A percentile compares a stretch with the other conserved stretches of the same genome.
Evolutionary conservation across 805 yeast species (phyloP).

Genomic region (Brettanomyces nanus): DNA sequence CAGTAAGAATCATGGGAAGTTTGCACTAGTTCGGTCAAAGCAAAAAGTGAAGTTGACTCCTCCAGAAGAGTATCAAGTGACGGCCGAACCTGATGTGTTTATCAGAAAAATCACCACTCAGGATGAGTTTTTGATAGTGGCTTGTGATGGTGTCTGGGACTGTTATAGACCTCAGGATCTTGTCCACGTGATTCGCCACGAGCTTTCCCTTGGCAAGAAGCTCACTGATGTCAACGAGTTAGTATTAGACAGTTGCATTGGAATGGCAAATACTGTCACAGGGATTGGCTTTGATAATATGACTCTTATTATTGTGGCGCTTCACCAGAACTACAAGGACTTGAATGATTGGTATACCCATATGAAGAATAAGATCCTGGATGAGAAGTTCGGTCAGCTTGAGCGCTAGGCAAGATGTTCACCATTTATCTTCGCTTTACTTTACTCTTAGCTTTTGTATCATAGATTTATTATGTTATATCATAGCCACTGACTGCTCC

Average conservation of each 20-base stretch:
- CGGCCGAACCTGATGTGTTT: slow-evolving; percentile 70
- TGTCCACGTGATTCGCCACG: slow-evolving; percentile 45
- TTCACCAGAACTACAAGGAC: slow-evolving; percentile 32
- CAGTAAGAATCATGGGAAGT: slow-evolving; percentile 18
- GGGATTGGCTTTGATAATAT: slow-evolving; percentile 81
- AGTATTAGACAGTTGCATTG: slow-evolving; percentile 56
- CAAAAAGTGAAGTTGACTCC: slow-evolving; percentile 28
- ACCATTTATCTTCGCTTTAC: too few species aligned
- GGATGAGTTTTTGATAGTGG: slow-evolving; percentile 66
- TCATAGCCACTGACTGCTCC: too few species aligned
- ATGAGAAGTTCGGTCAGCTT: slow-evolving; percentile 27
- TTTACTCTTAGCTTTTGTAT: too few species aligned
- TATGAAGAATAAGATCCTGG: slow-evolving; percentile 35
- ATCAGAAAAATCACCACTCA: slow-evolving; percentile 36
- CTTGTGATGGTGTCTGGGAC: slow-evolving; percentile 86
- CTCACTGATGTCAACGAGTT: slow-evolving; percentile 52
- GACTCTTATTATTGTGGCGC: slow-evolving; percentile 63
- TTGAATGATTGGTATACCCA: slow-evolving; percentile 51
- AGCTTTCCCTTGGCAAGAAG: slow-evolving; percentile 47
- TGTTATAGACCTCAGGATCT: slow-evolving; percentile 50
- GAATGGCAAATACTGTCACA: slow-evolving; percentile 63
- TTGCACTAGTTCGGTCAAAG: slow-evolving; percentile 12
- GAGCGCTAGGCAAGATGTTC: slow-evolving; percentile 15
- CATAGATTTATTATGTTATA: too few species aligned
- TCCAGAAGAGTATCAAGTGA: slow-evolving; percentile 71